Evolutionary conservation across 441 rosid species (phyloP), one percentile per base, ranked within the genome.

Genomic region (Brassica balearica): DNA sequence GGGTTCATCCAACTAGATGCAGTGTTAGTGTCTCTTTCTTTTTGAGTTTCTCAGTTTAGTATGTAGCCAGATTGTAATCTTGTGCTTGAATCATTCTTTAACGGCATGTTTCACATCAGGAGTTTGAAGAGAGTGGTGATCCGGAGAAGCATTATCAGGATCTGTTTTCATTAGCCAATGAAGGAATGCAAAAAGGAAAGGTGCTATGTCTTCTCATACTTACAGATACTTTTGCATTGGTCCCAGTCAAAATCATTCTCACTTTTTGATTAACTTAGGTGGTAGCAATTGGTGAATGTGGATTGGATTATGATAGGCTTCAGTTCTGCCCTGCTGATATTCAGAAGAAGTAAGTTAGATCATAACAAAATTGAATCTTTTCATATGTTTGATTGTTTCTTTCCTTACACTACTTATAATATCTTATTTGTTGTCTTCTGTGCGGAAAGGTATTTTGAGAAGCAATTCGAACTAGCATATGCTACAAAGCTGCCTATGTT

Each of bases 1-100:
- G 99, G 0, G 98, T 93, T 68, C 99, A 95, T 84, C 99, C 97
- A 5, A 95, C 98, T 15, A 89, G 98, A 82, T 93, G 99, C 88
- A 91, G 83, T 88, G 99, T 91, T 67, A 3, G 48, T 36, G 3
- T n/a, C 67, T 72, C 27, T 46, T 48, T 73, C 66, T 15, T 74
- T 14, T 69, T 14, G 15, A 8, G 5, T 23, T 32, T 22, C 36
- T 29, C 22, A 14, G 56, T 53, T 8, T 74, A 43, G 14, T 29
- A 74, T 58, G 11, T 75, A 36, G 63, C 15, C 6, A 72, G 9
- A 2, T 56, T 72, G 0, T 61, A 48, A 15, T 9, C 32, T 53
- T 74, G 22, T 46, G 63, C 27, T 68, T 65, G 55, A 14, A 38
- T 73, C 34, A 10, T 74, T 77, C 80, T 17, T 80, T 32, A 38